Evolutionary conservation across 2,329 filamentous ascomycete genomes (phyloP).

Genomic region (Monilinia fructigena): DNA sequence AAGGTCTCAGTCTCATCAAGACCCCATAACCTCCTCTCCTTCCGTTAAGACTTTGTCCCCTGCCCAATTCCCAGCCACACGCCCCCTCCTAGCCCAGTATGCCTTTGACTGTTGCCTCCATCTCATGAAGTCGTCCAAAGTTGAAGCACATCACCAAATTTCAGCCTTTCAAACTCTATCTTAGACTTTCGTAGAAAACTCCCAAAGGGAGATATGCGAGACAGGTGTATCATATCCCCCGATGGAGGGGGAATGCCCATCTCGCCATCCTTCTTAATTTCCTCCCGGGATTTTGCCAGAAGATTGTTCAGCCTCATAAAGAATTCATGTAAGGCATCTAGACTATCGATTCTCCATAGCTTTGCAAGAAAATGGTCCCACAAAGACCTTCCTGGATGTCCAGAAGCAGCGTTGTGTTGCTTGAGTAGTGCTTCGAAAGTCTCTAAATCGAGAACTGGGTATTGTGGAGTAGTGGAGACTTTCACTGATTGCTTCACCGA

Average conservation of each 20-base stretch:
- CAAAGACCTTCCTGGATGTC: conserved; percentile 73
- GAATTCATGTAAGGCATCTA: conserved; percentile 77
- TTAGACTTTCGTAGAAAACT: conserved; percentile 73
- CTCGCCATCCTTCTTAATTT: conserved; percentile 56
- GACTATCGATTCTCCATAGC: conserved; percentile 80
- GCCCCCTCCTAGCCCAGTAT: conserved; percentile 56
- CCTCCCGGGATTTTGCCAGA: conserved; percentile 61
- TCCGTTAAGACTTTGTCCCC: conserved; percentile 57
- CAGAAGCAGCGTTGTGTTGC: conserved; percentile 51
- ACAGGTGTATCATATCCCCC: conserved; percentile 58
- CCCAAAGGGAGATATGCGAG: conserved; percentile 75
- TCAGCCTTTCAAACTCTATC: conserved; percentile 76
- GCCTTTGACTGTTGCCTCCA: conserved; percentile 75
- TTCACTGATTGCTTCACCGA: conserved; percentile 32
- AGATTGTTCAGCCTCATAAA: conserved; percentile 60
- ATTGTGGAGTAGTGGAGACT: conserved; percentile 40
- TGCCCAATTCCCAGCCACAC: conserved; percentile 47
- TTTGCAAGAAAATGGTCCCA: conserved; percentile 82
- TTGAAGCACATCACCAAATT: conserved; percentile 73
- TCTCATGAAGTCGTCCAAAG: conserved; percentile 78
- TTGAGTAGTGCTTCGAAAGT: conserved; percentile 60
- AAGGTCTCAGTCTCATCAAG: conserved; percentile 45
- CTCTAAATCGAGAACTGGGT: conserved; percentile 52
- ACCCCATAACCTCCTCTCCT: conserved; percentile 54
- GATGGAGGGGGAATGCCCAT: conserved; percentile 50